Evolutionary conservation across 257 asterid species (phyloP), one percentile per base, ranked within the genome.

Genomic region (Solanum clarkiae): DNA sequence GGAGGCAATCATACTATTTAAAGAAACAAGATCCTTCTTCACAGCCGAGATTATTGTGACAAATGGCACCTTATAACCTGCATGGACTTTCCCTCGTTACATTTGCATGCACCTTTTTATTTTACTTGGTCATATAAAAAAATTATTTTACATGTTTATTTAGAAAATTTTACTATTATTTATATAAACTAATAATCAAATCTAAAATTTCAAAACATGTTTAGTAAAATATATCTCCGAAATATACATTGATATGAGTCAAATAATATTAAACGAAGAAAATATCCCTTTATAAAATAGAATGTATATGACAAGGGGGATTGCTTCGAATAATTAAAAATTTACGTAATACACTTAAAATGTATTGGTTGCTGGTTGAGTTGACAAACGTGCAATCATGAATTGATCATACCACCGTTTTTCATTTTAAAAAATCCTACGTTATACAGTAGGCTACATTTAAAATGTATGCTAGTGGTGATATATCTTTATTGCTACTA

Each of bases 1-100:
- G 20, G 15, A 47, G 7, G 40, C 29, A 44, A 8, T 51, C 49
- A 29, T 57, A 57, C 20, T 65, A 16, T 1, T 47, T 22, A 11
- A 13, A 84, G 82, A 85, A 85, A 88, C 88, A 83, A 88, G 87
- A 85, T 88, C 90, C 87, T 83, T 36, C 75, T 80, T 83, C 85
- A 80, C 75, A 55, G 90, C 83, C 85, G 85, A 66, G 29, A 83
- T 80, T 80, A 45, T 84, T 79, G 88, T 80, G 51, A 57, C 14
- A 15, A 49, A 53, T 77, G 82, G 44, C 82, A 75, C 44, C 44
- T 49, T 40, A 47, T 49, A 42, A 42, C 80, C 17, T 71, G 2
- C 55, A 4, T 69, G 8, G 49, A 70, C 53, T 70, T 40, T 18
- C 3, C 24, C 59, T 49, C 1, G 6, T 6, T 20, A 45, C 2